These are phyloP conservation scores for Yamadazyma membranifaciens DNA, from an alignment of 1,139 yeast genomes.

Conservation along the genomic window DNA sequence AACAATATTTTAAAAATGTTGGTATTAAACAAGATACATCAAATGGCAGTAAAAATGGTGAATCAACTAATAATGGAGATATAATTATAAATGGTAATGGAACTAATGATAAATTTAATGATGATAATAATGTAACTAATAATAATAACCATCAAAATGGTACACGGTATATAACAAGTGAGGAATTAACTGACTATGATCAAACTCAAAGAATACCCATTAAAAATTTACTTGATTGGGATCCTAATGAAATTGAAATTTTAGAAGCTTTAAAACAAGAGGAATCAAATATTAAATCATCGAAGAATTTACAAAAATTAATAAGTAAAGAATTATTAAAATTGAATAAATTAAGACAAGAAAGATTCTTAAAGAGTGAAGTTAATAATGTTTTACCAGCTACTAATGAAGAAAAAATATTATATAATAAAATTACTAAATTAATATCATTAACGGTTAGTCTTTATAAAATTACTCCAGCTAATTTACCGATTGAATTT, in stretches of 20 bases:
- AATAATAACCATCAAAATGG: not conserved
- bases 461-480: constrained; percentile 25
- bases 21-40: constrained; percentile 10
- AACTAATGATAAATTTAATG: not conserved
- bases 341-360: constrained; percentile 63
- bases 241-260: constrained; percentile 30
- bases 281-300: constrained; percentile 25
- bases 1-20: constrained; percentile 20
- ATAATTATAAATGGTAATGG: constrained; percentile 1
- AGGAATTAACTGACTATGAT: constrained; percentile 14
- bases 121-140: not conserved
- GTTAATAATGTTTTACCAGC: constrained; percentile 30
- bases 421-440: constrained; percentile 44
- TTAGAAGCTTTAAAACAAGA: constrained; percentile 29
- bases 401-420: constrained; percentile 25
- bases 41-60: not conserved
- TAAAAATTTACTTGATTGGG: constrained; percentile 36
- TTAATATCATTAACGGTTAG: constrained; percentile 31
- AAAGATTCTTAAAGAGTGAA: constrained; percentile 43
- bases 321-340: constrained; percentile 57
- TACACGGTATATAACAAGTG: constrained; percentile 8
- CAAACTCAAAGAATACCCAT: constrained; percentile 20
- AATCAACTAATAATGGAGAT: not conserved
- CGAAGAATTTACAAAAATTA: constrained; percentile 42
- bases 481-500: constrained; percentile 31